These are phyloP conservation scores for Tulasnella sp. DNA, from an alignment of 768 basidiomycete genomes.

Conservation along the genomic window DNA sequence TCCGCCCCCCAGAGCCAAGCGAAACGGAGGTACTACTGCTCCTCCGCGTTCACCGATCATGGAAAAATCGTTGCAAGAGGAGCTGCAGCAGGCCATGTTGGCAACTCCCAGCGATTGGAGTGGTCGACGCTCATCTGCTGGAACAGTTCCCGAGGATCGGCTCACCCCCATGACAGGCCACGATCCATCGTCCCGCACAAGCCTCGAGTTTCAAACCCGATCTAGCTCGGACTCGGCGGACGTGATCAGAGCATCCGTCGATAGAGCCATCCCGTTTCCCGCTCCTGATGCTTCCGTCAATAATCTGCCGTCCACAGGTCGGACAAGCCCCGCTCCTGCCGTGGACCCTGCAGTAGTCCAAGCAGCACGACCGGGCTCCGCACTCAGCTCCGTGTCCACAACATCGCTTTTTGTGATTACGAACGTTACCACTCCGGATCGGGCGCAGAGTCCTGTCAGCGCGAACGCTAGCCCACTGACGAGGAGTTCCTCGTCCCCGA, in stretches of 20 bases:
- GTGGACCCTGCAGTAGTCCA: neutral
- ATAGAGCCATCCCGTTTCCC: neutral
- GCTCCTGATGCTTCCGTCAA: neutral
- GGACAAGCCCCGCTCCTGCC: neutral
- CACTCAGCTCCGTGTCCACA: neutral
- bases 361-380: neutral
- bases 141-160: constrained; percentile 2
- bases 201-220: neutral
- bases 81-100: constrained; percentile 9
- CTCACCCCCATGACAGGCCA: neutral
- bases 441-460: neutral
- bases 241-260: neutral
- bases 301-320: neutral
- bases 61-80: constrained; percentile 3
- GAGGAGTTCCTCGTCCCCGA: constrained; percentile 7
- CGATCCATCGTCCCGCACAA: neutral
- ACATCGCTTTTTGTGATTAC: neutral
- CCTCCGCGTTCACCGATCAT: neutral
- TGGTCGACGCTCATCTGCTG: neutral
- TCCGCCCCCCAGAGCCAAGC: neutral
- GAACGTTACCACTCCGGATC: neutral
- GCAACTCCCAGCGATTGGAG: neutral
- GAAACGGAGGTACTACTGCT: neutral
- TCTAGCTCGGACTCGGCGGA: neutral
- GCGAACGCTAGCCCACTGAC: neutral